Base-by-base conservation (phyloP, 2,329 filamentous ascomycete genomes). In the Colletotrichum chlorophyti region DNA sequence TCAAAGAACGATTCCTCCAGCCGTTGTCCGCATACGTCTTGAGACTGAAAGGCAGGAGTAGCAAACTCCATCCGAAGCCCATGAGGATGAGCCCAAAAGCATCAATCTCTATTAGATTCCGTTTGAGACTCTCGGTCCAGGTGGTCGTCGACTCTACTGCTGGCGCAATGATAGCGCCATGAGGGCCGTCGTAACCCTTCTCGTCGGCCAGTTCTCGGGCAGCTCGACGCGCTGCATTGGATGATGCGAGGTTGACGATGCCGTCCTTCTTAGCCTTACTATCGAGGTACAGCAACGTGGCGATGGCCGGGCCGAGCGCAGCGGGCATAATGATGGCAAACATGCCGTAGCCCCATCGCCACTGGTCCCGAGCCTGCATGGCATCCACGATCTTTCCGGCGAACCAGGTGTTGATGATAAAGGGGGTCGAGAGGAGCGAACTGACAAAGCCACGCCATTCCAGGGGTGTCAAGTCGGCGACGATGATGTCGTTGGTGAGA, bases 351-450 rank as follows among this genome's bases (percentile, higher is more conserved):
- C 83, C 83, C 65, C 68, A 70, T 26, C 68, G 62, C 67, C 66
- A 70, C 12, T 67, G 62, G 12, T 62, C 50, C 11, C 64, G 60
- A 1, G 66, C 61, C 14, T 65, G 65, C 14, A 85, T 74, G 0
- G 80, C 75, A 2, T 65, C 60, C 4, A 82, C 76, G 27, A 89
- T 71, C 64, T 87, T 77, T 19, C 85, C 85, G 59, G 80, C 82
- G 4, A 87, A 78, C 86, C 86, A 89, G 1, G 85, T 84, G 71
- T 87, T 88, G 70, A 85, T 82, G 63, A 88, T 74, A 69, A 85
- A 87, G 1, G 85, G 84, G 6, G 83, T 50, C 77, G 81, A 66
- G 75, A 70, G 40, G 73, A 84, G 7, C 69, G 80, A 70, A 75
- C 82, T 50, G 79, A 69, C 60, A 75, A 70, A 82, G 72, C 66